Evolutionary conservation across 805 yeast genomes (phyloP), one percentile per base, ranked within the genome.

Genomic region (Clavispora fructus): DNA sequence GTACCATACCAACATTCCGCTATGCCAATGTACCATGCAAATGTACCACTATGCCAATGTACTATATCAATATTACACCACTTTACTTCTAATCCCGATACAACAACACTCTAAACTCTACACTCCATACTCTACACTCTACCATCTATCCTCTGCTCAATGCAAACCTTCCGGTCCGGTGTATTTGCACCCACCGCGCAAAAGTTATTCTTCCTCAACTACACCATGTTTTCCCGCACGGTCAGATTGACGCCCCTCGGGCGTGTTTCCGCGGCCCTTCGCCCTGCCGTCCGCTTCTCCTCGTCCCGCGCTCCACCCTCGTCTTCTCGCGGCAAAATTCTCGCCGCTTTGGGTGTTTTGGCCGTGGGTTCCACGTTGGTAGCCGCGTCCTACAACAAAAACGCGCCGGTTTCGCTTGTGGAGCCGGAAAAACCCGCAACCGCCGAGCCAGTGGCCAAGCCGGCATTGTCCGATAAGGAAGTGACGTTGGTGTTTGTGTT

Each of bases 401-500:
- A 61, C 32, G 51, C 40, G 13, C 83, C 83, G 7, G 58, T 62
- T 28, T 70, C 74, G 46, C 69, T 75, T 5, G 49, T 77, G 38
- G 84, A 80, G 49, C 68, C 69, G 14, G 51, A 16, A 17, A 17
- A 16, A 7, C 7, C 37, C n/a, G n/a, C 37, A 7, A 4, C 12
- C 1, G 4, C 37, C 6, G 13, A 11, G 23, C 23, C 23, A 30
- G 14, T 7, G n/a, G 8, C 32, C 32, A 7, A 10, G 19, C 61
- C 69, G 28, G 81, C 85, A 0, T 87, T 87, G 61, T 68, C 77
- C 9, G 75, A 77, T 2, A 80, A 81, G 35, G 83, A 87, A 46
- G 82, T 87, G 27, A 80, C 87, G 26, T 95, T 92, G 5, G 76
- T 91, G 26, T 92, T 88, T 64, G 97, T 92, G 16, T 78, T 92